These are phyloP conservation scores for Fusarium beomiforme DNA, from an alignment of 2,329 filamentous ascomycete genomes.

Conservation along the genomic window DNA sequence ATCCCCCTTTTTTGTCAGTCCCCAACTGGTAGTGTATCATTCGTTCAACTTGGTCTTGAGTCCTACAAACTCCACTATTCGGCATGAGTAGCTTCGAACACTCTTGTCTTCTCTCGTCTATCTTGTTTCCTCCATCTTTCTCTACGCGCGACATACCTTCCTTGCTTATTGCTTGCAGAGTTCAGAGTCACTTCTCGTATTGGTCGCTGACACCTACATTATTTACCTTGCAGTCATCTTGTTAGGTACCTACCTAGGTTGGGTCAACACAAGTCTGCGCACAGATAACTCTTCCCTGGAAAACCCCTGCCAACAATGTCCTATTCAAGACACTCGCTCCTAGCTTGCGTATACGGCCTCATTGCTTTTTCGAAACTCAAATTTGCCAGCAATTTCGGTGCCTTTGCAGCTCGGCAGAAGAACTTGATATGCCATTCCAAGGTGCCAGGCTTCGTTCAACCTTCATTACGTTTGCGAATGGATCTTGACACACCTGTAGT, in stretches of 20 bases:
- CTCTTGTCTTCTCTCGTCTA: conserved; percentile 13
- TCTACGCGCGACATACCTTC: conserved; percentile 15
- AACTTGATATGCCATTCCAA: conserved; percentile 7
- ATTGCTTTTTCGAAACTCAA: conserved; percentile 23
- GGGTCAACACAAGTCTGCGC: conserved; percentile 2
- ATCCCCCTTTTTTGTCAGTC: neutral
- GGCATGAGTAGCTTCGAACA: conserved; percentile 20
- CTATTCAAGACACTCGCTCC: conserved; percentile 26
- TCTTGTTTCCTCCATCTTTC: conserved; percentile 19
- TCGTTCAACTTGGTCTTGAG: neutral
- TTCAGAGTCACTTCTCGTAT: conserved; percentile 3
- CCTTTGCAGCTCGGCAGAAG: conserved; percentile 1
- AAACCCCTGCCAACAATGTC: conserved; percentile 12
- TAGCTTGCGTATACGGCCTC: conserved; percentile 20
- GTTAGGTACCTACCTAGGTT: neutral
- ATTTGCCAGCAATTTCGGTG: conserved; percentile 5
- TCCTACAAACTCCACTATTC: conserved; percentile 18
- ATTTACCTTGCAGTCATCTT: conserved; percentile 10
- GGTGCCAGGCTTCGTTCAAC: neutral
- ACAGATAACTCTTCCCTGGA: neutral
- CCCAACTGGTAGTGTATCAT: neutral
- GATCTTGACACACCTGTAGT: neutral
- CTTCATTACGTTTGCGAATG: neutral
- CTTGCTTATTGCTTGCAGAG: conserved; percentile 16
- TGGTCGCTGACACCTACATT: conserved; percentile 23